Evolutionary conservation across 2,329 filamentous ascomycete species (phyloP), one percentile per base, ranked within the genome.

Genomic region (Aspergillus sp.): DNA sequence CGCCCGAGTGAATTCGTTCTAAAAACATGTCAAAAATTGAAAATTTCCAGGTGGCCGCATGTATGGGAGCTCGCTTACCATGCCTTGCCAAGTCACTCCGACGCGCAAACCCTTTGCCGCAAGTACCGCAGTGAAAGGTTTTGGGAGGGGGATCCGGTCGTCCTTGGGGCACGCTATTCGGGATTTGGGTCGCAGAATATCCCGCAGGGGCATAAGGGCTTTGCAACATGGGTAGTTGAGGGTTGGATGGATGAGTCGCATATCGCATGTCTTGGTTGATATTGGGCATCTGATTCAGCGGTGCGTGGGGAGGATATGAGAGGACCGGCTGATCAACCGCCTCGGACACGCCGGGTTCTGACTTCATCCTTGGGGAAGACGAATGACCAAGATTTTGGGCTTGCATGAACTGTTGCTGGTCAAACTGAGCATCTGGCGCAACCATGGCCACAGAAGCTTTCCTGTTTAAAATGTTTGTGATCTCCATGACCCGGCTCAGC

Each of bases 1-100:
- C 83, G 46, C 93, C 93, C 60, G 87, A 96, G 76, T 99, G 95
- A 65, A 99, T 99, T 46, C 95, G 91, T 78, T 98, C 93, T 97
- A 61, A 27, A 27, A 48, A 41, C 53, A 48, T 37, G 42, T 54
- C 51, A 56, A 46, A 41, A 9, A 34, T 15, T 1, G 9, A 22
- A 17, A 27, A 15, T 13, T 24, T 34, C 13, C 33, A 12, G 30
- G 3, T 41, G 46, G 12, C 6, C 6, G 7, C 7, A 17, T 12
- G 33, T 7, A 30, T 30, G 27, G 27, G 27, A 45, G 41, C 15
- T 22, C 88, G 7, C 89, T 75, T 85, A 97, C 93, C 93, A 77
- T 99, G 95, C 68, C 95, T 86, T 62, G 93, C 91, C 51, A 98
- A 85, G 78, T 99, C 95, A 76, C 93, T 98, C 64, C 95, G 85